These are phyloP conservation scores for Scleroderma citrinum DNA, from an alignment of 768 basidiomycete genomes.

Conservation along the genomic window DNA sequence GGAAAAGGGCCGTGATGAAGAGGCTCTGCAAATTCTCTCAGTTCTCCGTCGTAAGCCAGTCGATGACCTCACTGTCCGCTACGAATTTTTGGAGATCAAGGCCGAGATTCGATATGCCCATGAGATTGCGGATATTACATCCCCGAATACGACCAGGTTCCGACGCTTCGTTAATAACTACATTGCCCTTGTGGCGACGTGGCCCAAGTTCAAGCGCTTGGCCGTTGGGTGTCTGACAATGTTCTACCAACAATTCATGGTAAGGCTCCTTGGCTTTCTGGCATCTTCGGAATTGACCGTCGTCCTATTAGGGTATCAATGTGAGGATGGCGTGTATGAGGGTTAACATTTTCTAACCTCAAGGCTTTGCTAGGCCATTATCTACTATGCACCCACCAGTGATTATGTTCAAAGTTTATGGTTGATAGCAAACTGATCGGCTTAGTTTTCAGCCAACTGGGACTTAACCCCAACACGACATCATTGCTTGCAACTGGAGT, in stretches of 20 bases:
- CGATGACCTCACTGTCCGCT: conserved; percentile 28
- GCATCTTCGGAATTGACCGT: not conserved
- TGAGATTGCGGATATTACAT: conserved; percentile 13
- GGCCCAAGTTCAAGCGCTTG: conserved; percentile 29
- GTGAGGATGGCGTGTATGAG: conserved; percentile 10
- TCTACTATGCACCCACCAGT: conserved; percentile 18
- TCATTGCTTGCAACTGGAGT: conserved; percentile 39
- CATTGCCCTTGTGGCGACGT: conserved; percentile 16
- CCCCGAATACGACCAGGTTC: conserved; percentile 19
- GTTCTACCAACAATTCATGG: conserved; percentile 30
- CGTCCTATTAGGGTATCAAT: conserved; percentile 18
- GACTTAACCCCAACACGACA: conserved; percentile 34
- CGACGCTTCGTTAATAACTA: conserved; percentile 19
- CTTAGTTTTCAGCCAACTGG: conserved; percentile 36
- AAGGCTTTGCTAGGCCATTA: conserved; percentile 19
- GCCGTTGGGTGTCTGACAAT: conserved; percentile 26
- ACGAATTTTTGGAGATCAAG: conserved; percentile 36
- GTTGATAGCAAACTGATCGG: conserved; percentile 9
- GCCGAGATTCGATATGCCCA: conserved; percentile 28
- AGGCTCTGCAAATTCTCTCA: conserved; percentile 31
- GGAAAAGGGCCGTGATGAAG: conserved; percentile 31
- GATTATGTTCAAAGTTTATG: not conserved
- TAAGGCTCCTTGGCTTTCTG: conserved; percentile 6
- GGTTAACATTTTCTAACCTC: not conserved
- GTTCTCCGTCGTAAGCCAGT: conserved; percentile 29